A percentile compares a stretch with the other conserved stretches of the same genome.
Evolutionary conservation across 306 rosid species (phyloP).

Genomic region (Hylodesmum podocarpum): DNA sequence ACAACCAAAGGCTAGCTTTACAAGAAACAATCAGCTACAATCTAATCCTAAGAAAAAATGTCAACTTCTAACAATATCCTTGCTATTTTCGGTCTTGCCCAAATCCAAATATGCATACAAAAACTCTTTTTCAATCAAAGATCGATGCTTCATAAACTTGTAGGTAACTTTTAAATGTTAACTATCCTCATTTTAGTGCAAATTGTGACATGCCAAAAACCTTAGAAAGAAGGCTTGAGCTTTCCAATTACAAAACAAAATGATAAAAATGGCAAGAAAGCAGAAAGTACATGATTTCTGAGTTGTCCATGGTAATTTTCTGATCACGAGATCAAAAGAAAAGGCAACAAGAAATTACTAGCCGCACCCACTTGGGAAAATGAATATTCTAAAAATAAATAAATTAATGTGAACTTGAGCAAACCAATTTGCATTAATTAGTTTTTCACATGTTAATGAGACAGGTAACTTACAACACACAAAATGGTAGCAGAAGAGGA

Average conservation of each 20-base stretch:
- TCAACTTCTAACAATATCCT: too few relatives aligned
- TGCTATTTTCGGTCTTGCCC: neutral
- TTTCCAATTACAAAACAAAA: neutral
- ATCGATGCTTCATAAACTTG: neutral
- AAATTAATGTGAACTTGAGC: constrained; percentile 13
- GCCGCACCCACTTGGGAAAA: neutral
- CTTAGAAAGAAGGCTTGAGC: constrained; percentile 1
- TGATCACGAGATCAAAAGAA: neutral
- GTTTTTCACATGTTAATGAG: constrained; percentile 27
- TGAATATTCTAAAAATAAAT: neutral
- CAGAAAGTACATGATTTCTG: neutral
- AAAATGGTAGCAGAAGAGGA: constrained; percentile 6
- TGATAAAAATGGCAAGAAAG: neutral
- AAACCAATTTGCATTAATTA: constrained; percentile 4
- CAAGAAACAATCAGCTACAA: too few relatives aligned
- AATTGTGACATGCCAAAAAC: neutral
- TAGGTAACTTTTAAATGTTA: neutral
- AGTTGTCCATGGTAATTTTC: constrained; percentile 14
- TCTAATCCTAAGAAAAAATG: too few relatives aligned
- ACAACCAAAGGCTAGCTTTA: too few relatives aligned
- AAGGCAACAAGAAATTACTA: neutral
- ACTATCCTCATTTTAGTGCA: neutral
- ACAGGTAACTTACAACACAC: constrained; percentile 13
- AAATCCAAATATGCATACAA: neutral
- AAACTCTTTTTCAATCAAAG: neutral